These are phyloP conservation scores for Hericium alpestre DNA, from an alignment of 768 basidiomycete genomes.

Conservation along the genomic window DNA sequence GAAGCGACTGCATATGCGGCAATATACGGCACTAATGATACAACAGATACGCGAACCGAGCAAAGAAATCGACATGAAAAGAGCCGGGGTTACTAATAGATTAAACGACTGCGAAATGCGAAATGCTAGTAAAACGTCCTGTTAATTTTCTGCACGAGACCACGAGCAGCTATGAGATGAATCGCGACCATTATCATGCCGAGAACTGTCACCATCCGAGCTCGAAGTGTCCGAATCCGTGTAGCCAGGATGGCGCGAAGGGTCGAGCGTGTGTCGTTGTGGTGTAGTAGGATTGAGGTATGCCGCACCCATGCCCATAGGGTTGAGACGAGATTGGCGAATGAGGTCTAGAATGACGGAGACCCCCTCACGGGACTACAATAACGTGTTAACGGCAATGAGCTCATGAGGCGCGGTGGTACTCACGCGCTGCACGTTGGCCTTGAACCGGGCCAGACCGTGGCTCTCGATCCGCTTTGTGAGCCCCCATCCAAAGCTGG, in stretches of 20 bases:
- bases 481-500: constrained; percentile 83
- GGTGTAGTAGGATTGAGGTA: constrained; percentile 9
- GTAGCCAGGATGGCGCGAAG: background rate
- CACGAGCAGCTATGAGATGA: background rate
- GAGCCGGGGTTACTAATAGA: background rate
- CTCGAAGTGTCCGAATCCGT: background rate
- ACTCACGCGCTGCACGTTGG: constrained; percentile 74
- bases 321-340: constrained; percentile 63
- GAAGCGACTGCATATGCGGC: background rate
- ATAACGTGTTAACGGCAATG: constrained; percentile 8
- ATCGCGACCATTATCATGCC: no score
- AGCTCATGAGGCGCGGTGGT: background rate
- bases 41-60: background rate
- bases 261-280: constrained; percentile 2
- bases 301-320: constrained; percentile 29
- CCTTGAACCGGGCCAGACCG: constrained; percentile 75
- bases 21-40: background rate
- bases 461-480: constrained; percentile 82
- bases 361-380: constrained; percentile 79
- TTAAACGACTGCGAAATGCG: background rate
- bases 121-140: background rate
- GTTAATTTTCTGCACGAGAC: background rate
- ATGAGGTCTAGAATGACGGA: constrained; percentile 69
- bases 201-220: background rate
- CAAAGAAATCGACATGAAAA: background rate